Conservation (phyloP, 768 basidiomycete species). For the Lentinula sp. region DNA sequence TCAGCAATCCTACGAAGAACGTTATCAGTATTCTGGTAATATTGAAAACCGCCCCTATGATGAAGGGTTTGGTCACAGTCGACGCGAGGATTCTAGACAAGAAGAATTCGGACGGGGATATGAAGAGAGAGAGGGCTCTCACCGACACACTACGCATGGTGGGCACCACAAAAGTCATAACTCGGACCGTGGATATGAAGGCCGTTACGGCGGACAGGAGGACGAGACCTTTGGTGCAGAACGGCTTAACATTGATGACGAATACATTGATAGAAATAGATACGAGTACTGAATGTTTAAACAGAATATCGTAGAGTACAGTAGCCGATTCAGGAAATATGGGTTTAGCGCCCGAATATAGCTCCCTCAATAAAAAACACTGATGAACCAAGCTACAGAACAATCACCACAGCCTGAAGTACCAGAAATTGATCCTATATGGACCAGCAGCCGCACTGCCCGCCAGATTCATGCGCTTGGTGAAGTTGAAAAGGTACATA, state of each 20-base stretch:
- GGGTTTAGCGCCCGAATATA: background rate
- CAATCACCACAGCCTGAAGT: constrained; percentile 23
- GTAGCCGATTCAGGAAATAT: background rate
- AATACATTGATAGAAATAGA: constrained; percentile 14
- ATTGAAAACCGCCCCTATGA: constrained; percentile 6
- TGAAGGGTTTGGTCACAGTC: constrained; percentile 4
- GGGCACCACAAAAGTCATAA: background rate
- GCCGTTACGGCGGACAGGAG: constrained; percentile 12
- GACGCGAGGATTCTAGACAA: constrained; percentile 7
- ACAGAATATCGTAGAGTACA: background rate
- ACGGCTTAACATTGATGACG: constrained; percentile 8
- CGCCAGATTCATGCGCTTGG: constrained; percentile 77
- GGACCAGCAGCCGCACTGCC: constrained; percentile 75
- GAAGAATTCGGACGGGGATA: constrained; percentile 13
- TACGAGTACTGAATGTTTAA: constrained; percentile 9
- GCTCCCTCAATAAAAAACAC: background rate
- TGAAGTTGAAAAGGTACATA: constrained; percentile 67
- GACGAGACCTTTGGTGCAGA: constrained; percentile 12
- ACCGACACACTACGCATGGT: background rate
- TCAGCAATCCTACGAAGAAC: background rate
- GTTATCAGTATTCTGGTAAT: constrained; percentile 6
- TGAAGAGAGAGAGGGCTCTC: background rate
- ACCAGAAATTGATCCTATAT: constrained; percentile 68
- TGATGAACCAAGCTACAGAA: constrained; percentile 19
- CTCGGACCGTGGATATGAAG: constrained; percentile 8